phyloP scores from a whole-genome alignment of 2,329 filamentous ascomycete genomes.

The Fusarium praegraminearum region DNA sequence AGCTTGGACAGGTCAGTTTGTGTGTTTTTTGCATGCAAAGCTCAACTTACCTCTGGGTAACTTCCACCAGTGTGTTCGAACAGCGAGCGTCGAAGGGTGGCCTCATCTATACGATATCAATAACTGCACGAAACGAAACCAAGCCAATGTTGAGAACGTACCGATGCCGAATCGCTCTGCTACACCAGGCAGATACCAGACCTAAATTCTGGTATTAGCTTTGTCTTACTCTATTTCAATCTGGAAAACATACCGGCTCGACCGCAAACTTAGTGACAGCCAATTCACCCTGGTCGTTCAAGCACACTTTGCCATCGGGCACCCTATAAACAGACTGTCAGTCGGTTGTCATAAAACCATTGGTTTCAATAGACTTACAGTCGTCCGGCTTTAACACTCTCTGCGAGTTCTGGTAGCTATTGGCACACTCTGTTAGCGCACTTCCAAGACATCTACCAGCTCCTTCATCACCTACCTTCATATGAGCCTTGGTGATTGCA shows the following conservation, averaged over 20 bases:
- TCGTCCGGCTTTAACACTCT: slow-evolving; percentile 83
- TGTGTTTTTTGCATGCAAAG: background rate
- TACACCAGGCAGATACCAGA: slow-evolving; percentile 88
- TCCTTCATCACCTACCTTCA: slow-evolving; percentile 70
- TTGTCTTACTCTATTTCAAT: background rate
- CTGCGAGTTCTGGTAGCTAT: slow-evolving; percentile 87
- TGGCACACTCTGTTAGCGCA: slow-evolving; percentile 10
- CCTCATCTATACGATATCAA: slow-evolving; percentile 74
- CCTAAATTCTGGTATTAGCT: slow-evolving; percentile 49
- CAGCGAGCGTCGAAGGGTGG: slow-evolving; percentile 82
- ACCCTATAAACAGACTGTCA: slow-evolving; percentile 54
- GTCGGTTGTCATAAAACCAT: background rate
- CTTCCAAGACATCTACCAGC: background rate
- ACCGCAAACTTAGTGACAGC: slow-evolving; percentile 97
- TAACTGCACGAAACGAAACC: background rate
- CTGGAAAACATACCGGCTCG: slow-evolving; percentile 77
- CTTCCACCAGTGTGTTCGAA: slow-evolving; percentile 97
- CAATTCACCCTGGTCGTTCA: slow-evolving; percentile 87
- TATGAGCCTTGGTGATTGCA: slow-evolving; percentile 91
- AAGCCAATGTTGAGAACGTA: slow-evolving; percentile 52
- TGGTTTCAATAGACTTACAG: slow-evolving; percentile 61
- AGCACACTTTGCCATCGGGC: slow-evolving; percentile 87
- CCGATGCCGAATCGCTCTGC: slow-evolving; percentile 93
- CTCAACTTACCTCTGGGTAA: slow-evolving; percentile 78
- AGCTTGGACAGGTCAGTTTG: slow-evolving; percentile 61